Evolutionary conservation across 163 green algal genomes (phyloP), one percentile per base, ranked within the genome.

Genomic region (Prototheca cutis): DNA sequence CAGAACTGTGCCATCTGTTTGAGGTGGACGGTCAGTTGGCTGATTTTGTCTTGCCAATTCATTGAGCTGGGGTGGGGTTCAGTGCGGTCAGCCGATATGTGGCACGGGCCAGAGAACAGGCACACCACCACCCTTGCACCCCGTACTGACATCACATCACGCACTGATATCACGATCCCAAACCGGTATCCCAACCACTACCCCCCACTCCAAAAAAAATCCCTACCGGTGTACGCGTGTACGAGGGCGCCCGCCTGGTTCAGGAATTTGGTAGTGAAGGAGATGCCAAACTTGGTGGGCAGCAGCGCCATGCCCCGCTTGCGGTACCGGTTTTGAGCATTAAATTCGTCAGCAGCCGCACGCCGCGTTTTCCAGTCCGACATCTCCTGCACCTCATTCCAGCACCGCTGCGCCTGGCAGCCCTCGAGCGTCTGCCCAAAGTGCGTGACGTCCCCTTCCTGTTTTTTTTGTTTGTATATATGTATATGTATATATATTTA

Each of bases 281-380:
- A 80, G 68, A 96, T 96, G 65, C 90, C 91, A 76, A 97, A 98
- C 79, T 95, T 96, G 68, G 89, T 97, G 59, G 91, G 89, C 1
- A 85, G 76, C 4, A 82, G 59, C 2, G 90, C 80, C 7, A 98
- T 47, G 53, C 92, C 91, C 8, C 90, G 80, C 76, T 98, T 98
- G 66, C 84, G 76, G 60, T 68, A 95, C 53, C 71, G 68, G 67
- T 80, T 68, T 19, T 27, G 55, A 18, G 48, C 34, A 53, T 92
- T 92, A 62, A 81, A 90, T 28, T 40, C 61, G n/a, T 27, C 69
- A 25, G 87, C 78, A 15, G 58, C 58, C 13, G 40, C 57, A 18
- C 34, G 33, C 2, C 80, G 74, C 34, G 29, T 10, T 25, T 64
- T 62, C 23, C 78, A 81, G 40, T 66, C 56, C 6, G 53, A 48